Base-by-base conservation (phyloP, 2,329 filamentous ascomycete species). In the Phyllosticta citriasiana region DNA sequence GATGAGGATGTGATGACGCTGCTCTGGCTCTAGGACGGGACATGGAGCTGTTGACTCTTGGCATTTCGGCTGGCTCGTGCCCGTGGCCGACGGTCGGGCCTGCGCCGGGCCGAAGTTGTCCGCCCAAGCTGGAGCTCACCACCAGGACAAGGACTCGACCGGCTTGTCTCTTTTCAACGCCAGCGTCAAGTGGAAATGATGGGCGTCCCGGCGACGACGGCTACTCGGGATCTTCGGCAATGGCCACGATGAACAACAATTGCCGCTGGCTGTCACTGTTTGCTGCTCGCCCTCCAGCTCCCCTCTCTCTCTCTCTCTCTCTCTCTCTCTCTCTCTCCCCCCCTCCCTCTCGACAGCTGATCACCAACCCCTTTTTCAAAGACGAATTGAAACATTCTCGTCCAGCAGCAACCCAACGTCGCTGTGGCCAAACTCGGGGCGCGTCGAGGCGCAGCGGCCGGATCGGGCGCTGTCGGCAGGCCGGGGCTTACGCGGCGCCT, bases 401-500 rank as follows among this genome's bases (percentile, higher is more conserved):
- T 40, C 33, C 33, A 40, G 33, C 33, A 40, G 33, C 27, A 30
- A 6, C 6, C 27, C 33, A 40, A 16, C 33, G 40, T 47, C 16
- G 16, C 14, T n/a, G 40, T 47, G 40, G 40, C 40, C 40, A 47
- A 14, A 47, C 40, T n/a, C 40, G 40, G 40, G 40, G 40, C 14
- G 40, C 40, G 40, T 19, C 40, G 40, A 47, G 40, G 40, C 40
- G 40, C 40, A 47, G 40, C 40, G 40, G 14, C 40, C 40, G 40
- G 19, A 47, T 47, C 40, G 19, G 40, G 16, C 14, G 40, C 40
- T 47, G 16, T 19, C 16, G 40, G 40, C 40, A 47, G 40, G 40
- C 57, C 53, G 33, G 55, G 57, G 57, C 57, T 60, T 53, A 60
- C 57, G 57, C 57, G 57, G 57, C 57, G 50, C 55, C 57, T 51